Conservation (phyloP, 768 basidiomycete species). For the Suillus cothurnatus region DNA sequence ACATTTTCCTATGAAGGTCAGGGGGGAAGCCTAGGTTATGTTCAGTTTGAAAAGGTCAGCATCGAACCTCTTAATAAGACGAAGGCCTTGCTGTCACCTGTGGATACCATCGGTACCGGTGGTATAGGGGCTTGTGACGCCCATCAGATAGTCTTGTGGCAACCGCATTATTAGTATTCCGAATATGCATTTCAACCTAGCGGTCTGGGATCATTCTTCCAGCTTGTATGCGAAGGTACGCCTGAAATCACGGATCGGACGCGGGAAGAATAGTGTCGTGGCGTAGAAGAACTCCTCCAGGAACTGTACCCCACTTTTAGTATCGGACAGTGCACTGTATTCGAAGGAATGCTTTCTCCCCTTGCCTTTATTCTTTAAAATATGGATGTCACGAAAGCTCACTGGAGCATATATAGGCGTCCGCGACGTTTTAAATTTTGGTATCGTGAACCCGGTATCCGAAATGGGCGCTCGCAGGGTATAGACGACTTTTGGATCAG, state of each 20-base stretch:
- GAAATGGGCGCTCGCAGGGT: too few relatives aligned
- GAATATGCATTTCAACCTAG: not conserved
- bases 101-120: not conserved
- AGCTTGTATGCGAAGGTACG: not conserved
- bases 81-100: not conserved
- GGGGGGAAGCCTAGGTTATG: conserved; percentile 30
- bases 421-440: too few relatives aligned
- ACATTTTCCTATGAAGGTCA: conserved; percentile 39
- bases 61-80: conserved; percentile 47
- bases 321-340: not conserved
- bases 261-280: too few relatives aligned
- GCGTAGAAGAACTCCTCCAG: not conserved
- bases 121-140: not conserved
- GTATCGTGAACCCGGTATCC: too few relatives aligned
- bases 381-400: too few relatives aligned
- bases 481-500: too few relatives aligned
- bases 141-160: too few relatives aligned
- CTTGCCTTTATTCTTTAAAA: too few relatives aligned
- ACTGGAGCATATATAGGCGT: too few relatives aligned
- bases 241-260: not conserved
- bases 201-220: not conserved
- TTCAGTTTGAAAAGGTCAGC: conserved; percentile 55
- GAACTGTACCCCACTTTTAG: not conserved
- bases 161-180: too few relatives aligned
- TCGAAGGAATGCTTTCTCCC: too few relatives aligned